Evolutionary conservation across 306 rosid species (phyloP).

Genomic region (Carpinus fangiana): DNA sequence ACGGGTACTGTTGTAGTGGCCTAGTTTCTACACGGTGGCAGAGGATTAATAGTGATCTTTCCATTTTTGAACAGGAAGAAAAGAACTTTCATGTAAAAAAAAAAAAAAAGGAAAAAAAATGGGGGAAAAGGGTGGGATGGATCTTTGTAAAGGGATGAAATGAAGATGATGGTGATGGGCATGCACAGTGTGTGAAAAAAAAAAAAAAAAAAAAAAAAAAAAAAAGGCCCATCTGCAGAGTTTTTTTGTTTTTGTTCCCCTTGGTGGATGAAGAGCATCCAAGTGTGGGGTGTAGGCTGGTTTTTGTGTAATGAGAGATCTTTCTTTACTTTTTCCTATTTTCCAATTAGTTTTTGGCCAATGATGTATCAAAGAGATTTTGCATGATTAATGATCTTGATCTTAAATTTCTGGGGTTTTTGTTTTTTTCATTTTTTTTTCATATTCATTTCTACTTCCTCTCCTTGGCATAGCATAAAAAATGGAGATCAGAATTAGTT

Average conservation of each 20-base stretch:
- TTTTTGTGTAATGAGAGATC: slow-evolving; percentile 16
- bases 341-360: slow-evolving; percentile 11
- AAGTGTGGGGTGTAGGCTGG: not conserved
- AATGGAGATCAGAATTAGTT: too few relatives aligned
- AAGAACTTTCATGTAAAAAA: not conserved
- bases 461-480: too few relatives aligned
- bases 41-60: not conserved
- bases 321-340: not conserved
- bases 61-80: not conserved
- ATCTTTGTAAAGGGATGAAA: not conserved
- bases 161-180: not conserved
- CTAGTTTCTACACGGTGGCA: slow-evolving; percentile 28
- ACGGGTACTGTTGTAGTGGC: slow-evolving; percentile 76
- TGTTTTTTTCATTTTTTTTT: not conserved
- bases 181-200: not conserved
- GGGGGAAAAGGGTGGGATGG: not conserved
- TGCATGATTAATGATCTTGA: not conserved
- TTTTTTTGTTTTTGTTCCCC: slow-evolving; percentile 12
- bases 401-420: not conserved
- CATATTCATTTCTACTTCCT: too few relatives aligned
- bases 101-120: too few relatives aligned
- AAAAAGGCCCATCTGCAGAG: not conserved
- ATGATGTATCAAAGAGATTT: slow-evolving; percentile 17
- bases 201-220: not conserved
- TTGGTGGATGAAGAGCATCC: not conserved